Base-by-base conservation (phyloP, 495 filamentous ascomycete species). In the Annulohypoxylon bovei region DNA sequence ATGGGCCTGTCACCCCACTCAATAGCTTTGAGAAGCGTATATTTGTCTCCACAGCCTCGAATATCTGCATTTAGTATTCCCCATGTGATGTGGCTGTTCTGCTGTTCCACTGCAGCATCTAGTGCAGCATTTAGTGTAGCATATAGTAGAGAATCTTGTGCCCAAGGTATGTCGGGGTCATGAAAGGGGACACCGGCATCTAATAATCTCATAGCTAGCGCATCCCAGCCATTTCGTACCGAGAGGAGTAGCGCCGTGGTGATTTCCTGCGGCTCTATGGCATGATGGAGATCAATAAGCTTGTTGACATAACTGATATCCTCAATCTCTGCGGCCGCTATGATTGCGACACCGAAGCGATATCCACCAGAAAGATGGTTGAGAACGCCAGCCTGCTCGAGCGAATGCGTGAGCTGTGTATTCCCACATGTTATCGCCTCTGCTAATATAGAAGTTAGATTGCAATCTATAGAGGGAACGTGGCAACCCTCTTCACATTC, bases 11-110 rank as follows among this genome's bases (percentile, higher is more conserved):
- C 37, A 16, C 37, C 37, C 37, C 37, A 40, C n/a, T 40, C 14
- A 14, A 40, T 40, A 14, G 37, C 37, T 40, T 16, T 1, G 37
- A 3, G 14, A 40, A 40, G 37, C 37, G 12, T 16, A 1, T 1
- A 0, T 5, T 0, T 0, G 3, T 11, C 14, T n/a, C 14, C 37
- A n/a, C 0, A 0, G 37, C 37, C 0, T 1, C 0, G 2, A 14
- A 40, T 40, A 14, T 14, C 37, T 3, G 37, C 37, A 40, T 40
- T 40, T 5, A 40, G n/a, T 14, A 16, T 40, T 40, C n/a, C 14
- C 37, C 14, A 14, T 40, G n/a, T 3, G 37, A 40, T 14, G 0
- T 1, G 37, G 37, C 14, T 14, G 2, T 40, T 40, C 3, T 14
- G 14, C 14, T 40, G 37, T 0, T n/a, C 0, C 14, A 40, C 14